phyloP scores from a whole-genome alignment of 345 rosid genomes.

The Euphorbia pulcherrima region DNA sequence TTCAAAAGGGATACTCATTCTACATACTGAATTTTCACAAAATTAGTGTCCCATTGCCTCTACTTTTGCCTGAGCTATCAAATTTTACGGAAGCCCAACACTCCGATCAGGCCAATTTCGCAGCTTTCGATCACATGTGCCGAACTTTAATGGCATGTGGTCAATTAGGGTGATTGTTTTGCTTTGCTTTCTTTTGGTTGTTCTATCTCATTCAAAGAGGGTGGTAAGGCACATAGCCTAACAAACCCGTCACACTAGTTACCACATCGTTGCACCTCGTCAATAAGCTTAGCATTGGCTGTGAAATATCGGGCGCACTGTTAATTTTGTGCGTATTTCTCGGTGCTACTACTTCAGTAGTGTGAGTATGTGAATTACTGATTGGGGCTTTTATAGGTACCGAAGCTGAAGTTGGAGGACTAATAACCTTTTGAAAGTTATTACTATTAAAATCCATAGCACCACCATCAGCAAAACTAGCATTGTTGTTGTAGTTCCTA shows the following conservation, averaged over 20 bases:
- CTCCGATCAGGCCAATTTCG: no score
- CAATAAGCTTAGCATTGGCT: constrained; percentile 93
- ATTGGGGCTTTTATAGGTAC: constrained; percentile 44
- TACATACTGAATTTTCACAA: neutral
- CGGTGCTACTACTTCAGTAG: constrained; percentile 31
- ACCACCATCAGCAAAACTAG: constrained; percentile 53
- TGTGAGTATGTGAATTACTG: constrained; percentile 27
- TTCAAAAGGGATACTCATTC: neutral
- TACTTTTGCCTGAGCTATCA: neutral
- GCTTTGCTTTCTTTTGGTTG: neutral
- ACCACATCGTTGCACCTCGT: constrained; percentile 97
- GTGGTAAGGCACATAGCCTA: constrained; percentile 93
- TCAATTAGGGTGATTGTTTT: neutral
- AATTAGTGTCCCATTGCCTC: neutral
- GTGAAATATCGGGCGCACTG: constrained; percentile 51
- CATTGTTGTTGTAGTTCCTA: constrained; percentile 54
- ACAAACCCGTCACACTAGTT: constrained; percentile 53
- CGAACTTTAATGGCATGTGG: neutral
- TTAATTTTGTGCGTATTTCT: constrained; percentile 36
- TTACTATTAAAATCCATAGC: constrained; percentile 88
- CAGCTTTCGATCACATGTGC: neutral
- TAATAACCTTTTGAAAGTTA: constrained; percentile 72
- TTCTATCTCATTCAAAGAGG: constrained; percentile 52
- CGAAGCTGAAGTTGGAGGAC: constrained; percentile 27
- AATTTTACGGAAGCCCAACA: neutral